Base-by-base conservation (phyloP, 1,284 basidiomycete species). In the Termitomyces sp. region DNA sequence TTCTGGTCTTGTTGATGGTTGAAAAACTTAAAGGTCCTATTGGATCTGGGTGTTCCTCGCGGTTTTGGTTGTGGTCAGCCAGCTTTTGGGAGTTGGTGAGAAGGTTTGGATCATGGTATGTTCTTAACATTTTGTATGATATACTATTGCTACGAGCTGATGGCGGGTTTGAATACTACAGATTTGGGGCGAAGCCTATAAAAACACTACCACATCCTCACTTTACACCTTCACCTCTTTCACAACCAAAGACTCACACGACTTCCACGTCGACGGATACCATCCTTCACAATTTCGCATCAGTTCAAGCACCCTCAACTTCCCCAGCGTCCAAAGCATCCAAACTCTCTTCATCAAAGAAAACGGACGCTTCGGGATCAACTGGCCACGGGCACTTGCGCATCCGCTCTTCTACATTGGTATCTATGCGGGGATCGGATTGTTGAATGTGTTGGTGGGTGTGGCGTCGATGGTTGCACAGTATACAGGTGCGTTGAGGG, bases 51-150 rank as follows among this genome's bases (percentile, higher is more conserved):
- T 54, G 9, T 75, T 82, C 56, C 67, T 86, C 5, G 64, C 68
- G 5, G 53, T 74, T 38, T 63, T 86, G 26, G 76, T 84, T n/a
- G 58, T 84, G 5, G 55, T 81, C 12, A 72, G 72, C 13, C 79
- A 86, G 54, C 40, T 76, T 13, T 55, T 84, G 15, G 75, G 77
- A 15, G 72, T 86, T 7, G 70, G 70, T 43, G 86, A 88, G 66
- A 88, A 84, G 65, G 59, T 85, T 7, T 92, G 90, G 88, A 84
- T 92, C 60, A 89, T 81, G 74, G 81, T 88, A 47, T 43, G 51
- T 19, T n/a, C 13, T 3, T 4, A 30, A 21, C 34, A 36, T 36
- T 36, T 6, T 15, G 30, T 15, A 5, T 17, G 8, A 2, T 33
- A 4, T 6, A 12, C 24, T 43, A 8, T 17, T 2, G 3, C 5